phyloP scores from a whole-genome alignment of 441 rosid genomes.

The Isatis lusitanica region DNA sequence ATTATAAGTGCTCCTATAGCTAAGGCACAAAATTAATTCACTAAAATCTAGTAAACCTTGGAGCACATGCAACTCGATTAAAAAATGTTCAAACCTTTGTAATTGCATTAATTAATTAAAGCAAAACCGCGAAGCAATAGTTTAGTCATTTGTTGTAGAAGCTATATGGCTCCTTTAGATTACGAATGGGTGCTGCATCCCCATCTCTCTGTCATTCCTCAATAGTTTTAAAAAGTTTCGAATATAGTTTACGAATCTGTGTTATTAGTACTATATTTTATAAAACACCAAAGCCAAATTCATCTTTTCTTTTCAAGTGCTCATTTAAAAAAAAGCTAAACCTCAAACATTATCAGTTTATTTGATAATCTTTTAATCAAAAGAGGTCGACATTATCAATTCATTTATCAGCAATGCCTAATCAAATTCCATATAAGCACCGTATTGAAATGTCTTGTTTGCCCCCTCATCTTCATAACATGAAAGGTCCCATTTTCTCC shows the following conservation, averaged over 20 bases:
- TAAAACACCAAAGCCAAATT: constrained; percentile 13
- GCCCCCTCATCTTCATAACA: constrained; percentile 12
- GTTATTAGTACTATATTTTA: neutral
- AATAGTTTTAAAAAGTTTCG: neutral
- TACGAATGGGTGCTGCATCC: constrained; percentile 17
- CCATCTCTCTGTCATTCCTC: constrained; percentile 20
- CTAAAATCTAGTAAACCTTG: constrained; percentile 21
- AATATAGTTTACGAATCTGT: constrained; percentile 15
- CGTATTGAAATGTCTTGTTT: accelerated
- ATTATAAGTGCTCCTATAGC: neutral
- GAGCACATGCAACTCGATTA: constrained; percentile 17
- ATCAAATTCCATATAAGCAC: constrained; percentile 16
- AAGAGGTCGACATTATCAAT: neutral
- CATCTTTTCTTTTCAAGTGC: constrained; percentile 12
- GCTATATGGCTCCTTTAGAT: constrained; percentile 28
- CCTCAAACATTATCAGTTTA: constrained; percentile 11
- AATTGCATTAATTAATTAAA: neutral
- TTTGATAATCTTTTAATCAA: neutral
- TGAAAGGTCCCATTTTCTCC: neutral
- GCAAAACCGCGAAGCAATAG: neutral
- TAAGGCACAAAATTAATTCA: neutral
- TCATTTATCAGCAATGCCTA: neutral
- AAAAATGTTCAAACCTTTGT: neutral
- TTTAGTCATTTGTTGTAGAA: neutral
- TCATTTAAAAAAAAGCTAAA: constrained; percentile 8